These are phyloP conservation scores for Wickerhamiella spandovensis DNA, from an alignment of 805 yeast species.

Conservation along the genomic window DNA sequence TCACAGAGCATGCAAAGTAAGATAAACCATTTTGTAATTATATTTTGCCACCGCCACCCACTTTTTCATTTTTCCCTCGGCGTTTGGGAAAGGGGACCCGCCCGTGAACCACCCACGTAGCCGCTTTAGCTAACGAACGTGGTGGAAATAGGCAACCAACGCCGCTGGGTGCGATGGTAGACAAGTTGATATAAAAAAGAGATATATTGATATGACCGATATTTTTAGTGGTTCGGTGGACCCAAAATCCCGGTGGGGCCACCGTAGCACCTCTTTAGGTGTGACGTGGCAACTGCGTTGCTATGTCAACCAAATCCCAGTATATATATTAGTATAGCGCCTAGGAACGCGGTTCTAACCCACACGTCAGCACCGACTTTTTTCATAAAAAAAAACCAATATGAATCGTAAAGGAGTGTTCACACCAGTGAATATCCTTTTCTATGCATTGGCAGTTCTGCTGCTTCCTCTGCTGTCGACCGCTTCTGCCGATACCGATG, in stretches of 20 bases:
- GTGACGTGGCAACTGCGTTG: neutral
- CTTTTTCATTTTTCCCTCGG: too few relatives aligned
- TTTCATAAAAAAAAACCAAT: neutral
- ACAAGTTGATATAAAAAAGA: neutral
- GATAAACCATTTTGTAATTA: too few relatives aligned
- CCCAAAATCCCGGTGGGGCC: neutral
- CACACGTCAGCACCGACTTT: neutral
- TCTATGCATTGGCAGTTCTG: slow-evolving; percentile 25
- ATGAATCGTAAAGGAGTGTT: slow-evolving; percentile 7
- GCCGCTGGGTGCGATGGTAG: neutral
- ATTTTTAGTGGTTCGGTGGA: too few relatives aligned
- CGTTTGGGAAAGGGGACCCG: too few relatives aligned
- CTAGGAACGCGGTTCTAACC: neutral
- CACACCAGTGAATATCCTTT: slow-evolving; percentile 22
- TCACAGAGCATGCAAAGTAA: too few relatives aligned
- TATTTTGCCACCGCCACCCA: neutral
- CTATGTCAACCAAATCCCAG: neutral
- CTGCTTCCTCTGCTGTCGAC: slow-evolving; percentile 23
- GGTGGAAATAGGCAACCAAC: neutral
- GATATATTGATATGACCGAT: too few relatives aligned
- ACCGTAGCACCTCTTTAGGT: neutral
- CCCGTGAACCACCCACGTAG: neutral
- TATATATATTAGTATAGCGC: neutral
- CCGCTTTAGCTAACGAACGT: neutral
- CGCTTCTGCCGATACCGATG: slow-evolving; percentile 22